Percentiles rank a stretch among this genome's conserved stretches.
These are phyloP conservation scores for Pisolithus thermaeus DNA, from an alignment of 1,284 basidiomycete genomes.

Conservation along the genomic window DNA sequence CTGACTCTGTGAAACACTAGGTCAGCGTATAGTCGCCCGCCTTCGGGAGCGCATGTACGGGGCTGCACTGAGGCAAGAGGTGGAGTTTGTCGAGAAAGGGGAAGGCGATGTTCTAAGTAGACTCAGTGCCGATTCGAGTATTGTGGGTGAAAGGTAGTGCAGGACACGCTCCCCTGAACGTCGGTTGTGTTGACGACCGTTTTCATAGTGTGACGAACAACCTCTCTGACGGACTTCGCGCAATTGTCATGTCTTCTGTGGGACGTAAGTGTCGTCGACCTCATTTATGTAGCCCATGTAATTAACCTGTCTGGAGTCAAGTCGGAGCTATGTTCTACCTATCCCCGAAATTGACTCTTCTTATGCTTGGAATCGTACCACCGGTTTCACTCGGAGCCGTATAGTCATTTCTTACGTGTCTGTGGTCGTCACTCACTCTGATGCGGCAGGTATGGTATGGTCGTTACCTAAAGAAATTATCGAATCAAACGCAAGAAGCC, in stretches of 20 bases:
- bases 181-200: conserved; percentile 1
- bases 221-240: conserved; percentile 84
- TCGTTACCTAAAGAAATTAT: conserved; percentile 88
- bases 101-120: conserved; percentile 94
- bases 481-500: conserved; percentile 89
- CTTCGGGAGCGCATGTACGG: conserved; percentile 81
- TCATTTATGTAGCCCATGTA: too few relatives aligned
- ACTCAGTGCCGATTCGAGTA: conserved; percentile 87
- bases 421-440: neutral
- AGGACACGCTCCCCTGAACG: neutral
- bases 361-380: conserved; percentile 94
- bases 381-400: conserved; percentile 94
- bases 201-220: conserved; percentile 78
- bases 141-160: conserved; percentile 86
- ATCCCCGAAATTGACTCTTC: conserved; percentile 81
- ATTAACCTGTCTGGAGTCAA: conserved; percentile 24
- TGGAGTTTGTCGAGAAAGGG: conserved; percentile 88
- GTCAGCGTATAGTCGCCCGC: conserved; percentile 89
- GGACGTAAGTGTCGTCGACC: too few relatives aligned
- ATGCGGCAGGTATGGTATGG: conserved; percentile 81
- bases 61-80: conserved; percentile 82
- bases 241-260: conserved; percentile 75
- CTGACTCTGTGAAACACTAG: conserved; percentile 28
- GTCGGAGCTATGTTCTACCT: conserved; percentile 97
- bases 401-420: conserved; percentile 22